Base-by-base conservation (phyloP, 805 yeast genomes). In the Priceomyces medius region DNA sequence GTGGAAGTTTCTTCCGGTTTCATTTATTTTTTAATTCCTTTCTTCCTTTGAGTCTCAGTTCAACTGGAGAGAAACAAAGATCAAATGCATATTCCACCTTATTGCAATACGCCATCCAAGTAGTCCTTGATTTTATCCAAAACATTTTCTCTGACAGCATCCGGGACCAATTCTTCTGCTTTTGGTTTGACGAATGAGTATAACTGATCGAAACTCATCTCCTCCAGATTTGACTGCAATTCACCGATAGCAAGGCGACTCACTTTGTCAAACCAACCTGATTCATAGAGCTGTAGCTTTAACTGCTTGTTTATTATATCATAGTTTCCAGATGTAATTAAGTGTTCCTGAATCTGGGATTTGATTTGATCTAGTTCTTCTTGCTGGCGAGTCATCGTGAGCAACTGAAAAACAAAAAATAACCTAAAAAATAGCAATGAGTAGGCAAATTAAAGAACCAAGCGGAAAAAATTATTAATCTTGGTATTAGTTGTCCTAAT, bases 201-300 rank as follows among this genome's bases (percentile, higher is more conserved):
- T 10, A 87, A 58, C 28, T 70, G 70, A 3, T 76, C 77, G 46
- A 82, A 82, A 4, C 41, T 47, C 14, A 47, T 42, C 12, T 47
- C 42, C 13, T 43, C 44, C 13, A 41, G 34, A 16, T 46, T 52
- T 28, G 67, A 71, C 18, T 68, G 67, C 55, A 75, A 75, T 58
- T 63, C 76, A 44, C 46, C 55, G 36, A 61, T 60, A 3, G 95
- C 85, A 31, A 84, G 50, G 29, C 73, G 75, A 35, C 79, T 72
- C 20, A 90, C 81, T 41, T 82, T 74, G 51, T 88, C 95, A 45
- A 79, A 80, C 97, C 97, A 90, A 4, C 97, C 97, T 1, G 83
- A 74, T 55, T 85, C 85, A 39, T 80, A 74, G 8, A 90, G 73
- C 53, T 77, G 79, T 41, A 81, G 73, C 50, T 80, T 79, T 44